Evolutionary conservation across 1,284 basidiomycete species (phyloP), one percentile per base, ranked within the genome.

Genomic region (Cutaneotrichosporon dermatis): DNA sequence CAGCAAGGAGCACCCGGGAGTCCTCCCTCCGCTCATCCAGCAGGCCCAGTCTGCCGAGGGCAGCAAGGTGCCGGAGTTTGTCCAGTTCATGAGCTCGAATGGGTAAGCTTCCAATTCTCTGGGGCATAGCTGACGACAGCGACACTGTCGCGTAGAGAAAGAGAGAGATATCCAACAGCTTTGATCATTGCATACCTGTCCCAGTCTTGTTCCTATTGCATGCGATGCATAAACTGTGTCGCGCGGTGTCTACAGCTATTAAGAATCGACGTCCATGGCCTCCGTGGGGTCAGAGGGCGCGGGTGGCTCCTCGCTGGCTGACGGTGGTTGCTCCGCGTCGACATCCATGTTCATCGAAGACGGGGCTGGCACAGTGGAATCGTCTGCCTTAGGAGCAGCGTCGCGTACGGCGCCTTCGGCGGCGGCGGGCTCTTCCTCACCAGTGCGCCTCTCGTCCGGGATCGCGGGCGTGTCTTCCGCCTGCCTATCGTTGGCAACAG

Each of bases 1-100:
- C 25, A 73, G 72, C 51, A 59, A 61, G 39, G 69, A 70, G 37
- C 70, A 71, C 54, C 79, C 79, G 7, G 79, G 79, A 15, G 68
- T 72, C 54, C 71, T 79, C 40, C 61, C 65, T 4, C 65, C 70
- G 1, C 68, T 80, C 39, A 63, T 79, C 51, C 64, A 71, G 46
- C 65, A 69, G 42, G 76, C 76, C 33, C 63, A 68, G 49, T 61
- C 61, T 10, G 71, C 69, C 16, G 74, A 75, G 41, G 43, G 55
- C 52, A 57, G 54, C 48, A 57, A 55, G 51, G 54, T 76, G 15
- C 48, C 54, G 44, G 61, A 66, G 44, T 79, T 79, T 63, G 63
- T 72, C 34, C 63, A 69, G 55, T 79, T 71, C 70, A 75, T 79
- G 66, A 42, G 37, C 49, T 53, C 69, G 36, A 76, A 76, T 55